phyloP scores from a whole-genome alignment of 2,329 filamentous ascomycete genomes.

The Chrysoporthe cubensis region DNA sequence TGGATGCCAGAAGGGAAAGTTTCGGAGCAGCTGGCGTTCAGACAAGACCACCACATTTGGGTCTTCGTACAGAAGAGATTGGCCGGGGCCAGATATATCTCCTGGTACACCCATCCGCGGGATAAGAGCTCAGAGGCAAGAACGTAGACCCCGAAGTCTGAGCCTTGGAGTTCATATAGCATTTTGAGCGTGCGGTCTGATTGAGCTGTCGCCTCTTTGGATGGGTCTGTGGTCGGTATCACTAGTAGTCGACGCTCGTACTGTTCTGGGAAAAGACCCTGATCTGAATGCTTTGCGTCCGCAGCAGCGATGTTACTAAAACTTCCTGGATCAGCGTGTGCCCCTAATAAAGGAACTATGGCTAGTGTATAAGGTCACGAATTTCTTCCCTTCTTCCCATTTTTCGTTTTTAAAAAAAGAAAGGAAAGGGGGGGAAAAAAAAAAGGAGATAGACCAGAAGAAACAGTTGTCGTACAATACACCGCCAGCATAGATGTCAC shows the following conservation, averaged over 20 bases:
- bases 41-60: slow-evolving; percentile 1
- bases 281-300: background rate
- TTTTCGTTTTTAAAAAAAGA: background rate
- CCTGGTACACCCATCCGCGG: background rate
- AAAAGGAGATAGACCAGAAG: background rate
- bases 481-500: background rate
- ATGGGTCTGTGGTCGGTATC: too few species aligned
- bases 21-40: too few species aligned
- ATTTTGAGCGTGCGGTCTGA: background rate
- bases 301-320: background rate
- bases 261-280: too few species aligned
- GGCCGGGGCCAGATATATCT: background rate
- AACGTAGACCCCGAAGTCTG: background rate
- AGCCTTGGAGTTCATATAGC: too few species aligned
- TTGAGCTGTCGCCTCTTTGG: too few species aligned
- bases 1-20: background rate
- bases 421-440: background rate
- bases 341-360: too few species aligned
- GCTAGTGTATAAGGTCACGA: too few species aligned
- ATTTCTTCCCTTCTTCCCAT: too few species aligned
- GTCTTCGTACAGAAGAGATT: background rate
- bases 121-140: background rate
- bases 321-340: too few species aligned
- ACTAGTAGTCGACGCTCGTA: too few species aligned
- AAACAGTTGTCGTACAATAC: background rate